Conservation (phyloP, 116 monocot genomes). For the Iris pallida region DNA sequence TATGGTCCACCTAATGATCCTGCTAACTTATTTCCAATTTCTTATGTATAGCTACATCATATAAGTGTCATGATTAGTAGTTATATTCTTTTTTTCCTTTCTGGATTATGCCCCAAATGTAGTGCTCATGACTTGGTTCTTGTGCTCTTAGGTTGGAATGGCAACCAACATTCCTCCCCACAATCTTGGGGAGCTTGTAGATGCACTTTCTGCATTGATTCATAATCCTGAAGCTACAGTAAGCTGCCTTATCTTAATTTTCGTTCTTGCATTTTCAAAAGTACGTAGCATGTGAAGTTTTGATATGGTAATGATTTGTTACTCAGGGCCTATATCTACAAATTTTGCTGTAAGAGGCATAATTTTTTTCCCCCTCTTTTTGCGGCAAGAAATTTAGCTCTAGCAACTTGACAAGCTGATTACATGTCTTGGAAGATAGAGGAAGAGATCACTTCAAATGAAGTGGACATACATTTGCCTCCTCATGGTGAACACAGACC, state of each 20-base stretch:
- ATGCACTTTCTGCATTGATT: constrained; percentile 77
- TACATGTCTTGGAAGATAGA: neutral
- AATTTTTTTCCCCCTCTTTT: no score
- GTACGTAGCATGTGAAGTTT: neutral
- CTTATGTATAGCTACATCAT: neutral
- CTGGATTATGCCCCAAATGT: neutral
- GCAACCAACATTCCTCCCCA: constrained; percentile 99
- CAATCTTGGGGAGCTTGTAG: constrained; percentile 92
- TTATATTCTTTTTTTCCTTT: neutral
- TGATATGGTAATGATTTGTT: neutral
- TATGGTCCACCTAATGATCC: constrained; percentile 14
- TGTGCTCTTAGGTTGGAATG: constrained; percentile 81
- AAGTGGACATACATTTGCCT: no score
- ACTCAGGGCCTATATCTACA: no score
- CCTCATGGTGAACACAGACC: no score
- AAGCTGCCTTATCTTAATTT: constrained; percentile 9
- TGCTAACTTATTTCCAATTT: no score
- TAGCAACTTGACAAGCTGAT: neutral
- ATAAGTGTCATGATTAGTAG: neutral
- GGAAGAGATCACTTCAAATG: no score
- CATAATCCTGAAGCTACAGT: constrained; percentile 95
- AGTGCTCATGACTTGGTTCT: neutral
- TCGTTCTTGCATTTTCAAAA: neutral
- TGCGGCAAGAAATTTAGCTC: no score
- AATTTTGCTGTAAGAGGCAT: no score